Percentiles rank a stretch among this genome's conserved stretches.
Conservation (phyloP, 208 protist genomes). For the Wallacemonas rigidus region DNA sequence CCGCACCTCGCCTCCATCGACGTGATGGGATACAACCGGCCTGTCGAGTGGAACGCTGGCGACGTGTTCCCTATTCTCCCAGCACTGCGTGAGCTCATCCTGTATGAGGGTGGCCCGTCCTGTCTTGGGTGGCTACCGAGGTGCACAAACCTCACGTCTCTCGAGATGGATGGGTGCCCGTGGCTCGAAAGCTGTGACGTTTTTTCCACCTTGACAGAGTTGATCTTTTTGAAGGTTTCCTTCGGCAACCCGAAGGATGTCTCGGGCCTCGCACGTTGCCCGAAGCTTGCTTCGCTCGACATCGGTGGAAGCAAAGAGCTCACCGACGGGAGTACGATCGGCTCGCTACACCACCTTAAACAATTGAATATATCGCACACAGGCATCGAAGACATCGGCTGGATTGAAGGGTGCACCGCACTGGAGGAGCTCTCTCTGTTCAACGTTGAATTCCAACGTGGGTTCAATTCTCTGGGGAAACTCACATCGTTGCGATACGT, state of each 20-base stretch:
- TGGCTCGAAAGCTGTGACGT: conserved; percentile 7
- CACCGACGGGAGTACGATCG: neutral
- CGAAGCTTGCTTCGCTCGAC: neutral
- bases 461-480: neutral
- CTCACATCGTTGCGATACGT: neutral
- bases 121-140: neutral
- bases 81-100: neutral
- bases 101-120: neutral
- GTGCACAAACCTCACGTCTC: neutral
- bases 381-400: conserved; percentile 9
- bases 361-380: neutral
- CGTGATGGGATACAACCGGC: neutral
- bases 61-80: conserved; percentile 6
- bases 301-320: neutral
- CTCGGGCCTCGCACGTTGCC: neutral
- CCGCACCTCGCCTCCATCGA: conserved; percentile 7
- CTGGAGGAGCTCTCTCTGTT: neutral
- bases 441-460: neutral
- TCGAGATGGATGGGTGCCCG: neutral
- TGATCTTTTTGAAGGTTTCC: neutral
- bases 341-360: neutral
- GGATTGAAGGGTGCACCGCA: neutral
- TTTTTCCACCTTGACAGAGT: neutral
- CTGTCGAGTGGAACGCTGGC: neutral
- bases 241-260: neutral